Conservation (phyloP, 306 rosid genomes). For the Cajanus cajan region DNA sequence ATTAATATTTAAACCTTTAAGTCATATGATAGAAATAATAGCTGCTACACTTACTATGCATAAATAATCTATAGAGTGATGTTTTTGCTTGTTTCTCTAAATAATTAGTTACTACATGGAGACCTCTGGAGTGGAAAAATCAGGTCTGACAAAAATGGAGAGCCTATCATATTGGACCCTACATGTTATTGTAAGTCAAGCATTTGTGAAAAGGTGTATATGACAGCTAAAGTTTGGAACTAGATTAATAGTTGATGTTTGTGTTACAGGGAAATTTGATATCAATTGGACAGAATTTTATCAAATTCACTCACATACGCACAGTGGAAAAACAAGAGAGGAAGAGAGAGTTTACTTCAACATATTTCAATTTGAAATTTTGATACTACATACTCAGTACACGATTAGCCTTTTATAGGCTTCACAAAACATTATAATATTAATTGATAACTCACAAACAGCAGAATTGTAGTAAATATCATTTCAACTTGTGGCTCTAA, state of each 20-base stretch:
- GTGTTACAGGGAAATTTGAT: neutral
- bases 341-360: no score
- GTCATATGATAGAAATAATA: neutral
- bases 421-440: no score
- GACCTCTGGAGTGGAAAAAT: constrained; percentile 97
- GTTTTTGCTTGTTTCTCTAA: constrained; percentile 19
- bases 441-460: no score
- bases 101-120: constrained; percentile 61
- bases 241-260: neutral
- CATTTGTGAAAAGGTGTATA: neutral
- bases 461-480: no score
- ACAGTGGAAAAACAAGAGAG: no score
- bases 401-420: no score
- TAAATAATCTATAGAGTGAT: neutral
- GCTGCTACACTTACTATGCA: neutral
- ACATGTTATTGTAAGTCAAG: no score
- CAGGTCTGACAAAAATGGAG: constrained; percentile 78
- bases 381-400: no score
- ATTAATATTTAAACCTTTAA: constrained; percentile 1
- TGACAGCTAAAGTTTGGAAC: neutral
- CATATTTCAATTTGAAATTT: no score
- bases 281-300: no score
- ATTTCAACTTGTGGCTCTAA: no score
- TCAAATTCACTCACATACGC: no score
- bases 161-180: constrained; percentile 89